Percentiles rank a stretch among this genome's conserved stretches.
Evolutionary conservation across 441 rosid genomes (phyloP).

Genomic region (Gossypium schwendimanii): DNA sequence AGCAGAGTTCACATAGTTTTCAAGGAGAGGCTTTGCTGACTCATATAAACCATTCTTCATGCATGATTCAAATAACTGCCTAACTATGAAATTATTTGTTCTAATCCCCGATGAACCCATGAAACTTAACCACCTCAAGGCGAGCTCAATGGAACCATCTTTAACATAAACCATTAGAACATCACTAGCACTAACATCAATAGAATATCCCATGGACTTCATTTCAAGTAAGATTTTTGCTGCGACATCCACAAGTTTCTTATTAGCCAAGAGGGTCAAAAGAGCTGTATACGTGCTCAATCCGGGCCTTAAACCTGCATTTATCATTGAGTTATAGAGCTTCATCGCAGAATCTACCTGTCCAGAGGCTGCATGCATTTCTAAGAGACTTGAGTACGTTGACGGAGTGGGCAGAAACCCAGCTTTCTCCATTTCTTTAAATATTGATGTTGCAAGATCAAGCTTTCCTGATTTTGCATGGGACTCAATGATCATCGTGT

Average conservation of each 20-base stretch:
- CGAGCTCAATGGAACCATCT: conserved; percentile 82
- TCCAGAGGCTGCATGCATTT: conserved; percentile 86
- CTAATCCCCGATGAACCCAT: conserved; percentile 91
- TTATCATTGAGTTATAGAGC: conserved; percentile 85
- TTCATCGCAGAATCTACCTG: conserved; percentile 90
- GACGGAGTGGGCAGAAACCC: conserved; percentile 93
- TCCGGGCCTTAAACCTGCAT: conserved; percentile 84
- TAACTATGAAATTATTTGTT: conserved; percentile 83
- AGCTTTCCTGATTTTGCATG: conserved; percentile 98
- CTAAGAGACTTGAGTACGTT: conserved; percentile 83
- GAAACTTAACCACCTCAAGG: conserved; percentile 86
- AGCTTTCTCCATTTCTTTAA: conserved; percentile 84
- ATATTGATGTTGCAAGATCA: conserved; percentile 74
- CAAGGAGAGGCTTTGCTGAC: conserved; percentile 81
- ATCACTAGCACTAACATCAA: conserved; percentile 89
- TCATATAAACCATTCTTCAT: conserved; percentile 82
- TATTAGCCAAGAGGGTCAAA: conserved; percentile 75
- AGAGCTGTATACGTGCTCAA: conserved; percentile 76
- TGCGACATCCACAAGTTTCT: conserved; percentile 89
- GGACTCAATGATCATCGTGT: conserved; percentile 76
- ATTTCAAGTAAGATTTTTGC: conserved; percentile 92
- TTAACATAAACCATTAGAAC: conserved; percentile 90
- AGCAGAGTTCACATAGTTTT: conserved; percentile 68
- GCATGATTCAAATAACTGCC: conserved; percentile 90
- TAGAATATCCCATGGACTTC: conserved; percentile 90